Conservation (phyloP, 2,329 filamentous ascomycete species). For the Cryphonectria carpinicola region DNA sequence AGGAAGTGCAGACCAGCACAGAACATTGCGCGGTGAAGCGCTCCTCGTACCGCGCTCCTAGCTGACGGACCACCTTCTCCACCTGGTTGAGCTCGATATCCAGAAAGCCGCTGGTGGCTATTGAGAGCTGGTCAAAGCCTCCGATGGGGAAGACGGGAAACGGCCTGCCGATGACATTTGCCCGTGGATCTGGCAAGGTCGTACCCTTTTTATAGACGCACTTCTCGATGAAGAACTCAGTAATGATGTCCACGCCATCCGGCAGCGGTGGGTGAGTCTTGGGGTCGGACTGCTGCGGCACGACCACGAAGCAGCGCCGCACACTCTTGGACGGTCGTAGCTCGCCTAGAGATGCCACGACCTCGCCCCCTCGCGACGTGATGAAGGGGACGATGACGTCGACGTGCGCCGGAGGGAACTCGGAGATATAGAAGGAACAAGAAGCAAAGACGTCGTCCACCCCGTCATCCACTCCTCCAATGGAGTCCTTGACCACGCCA, state of each 20-base stretch:
- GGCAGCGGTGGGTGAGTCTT: constrained; percentile 47
- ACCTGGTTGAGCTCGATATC: constrained; percentile 86
- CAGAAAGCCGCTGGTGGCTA: constrained; percentile 82
- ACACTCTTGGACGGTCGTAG: constrained; percentile 39
- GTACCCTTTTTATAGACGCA: constrained; percentile 79
- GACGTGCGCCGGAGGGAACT: constrained; percentile 59
- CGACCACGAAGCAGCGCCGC: constrained; percentile 53
- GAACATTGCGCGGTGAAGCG: constrained; percentile 72
- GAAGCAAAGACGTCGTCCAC: constrained; percentile 54
- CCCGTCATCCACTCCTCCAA: constrained; percentile 34
- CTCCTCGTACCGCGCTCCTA: constrained; percentile 83
- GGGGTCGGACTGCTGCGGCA: constrained; percentile 56
- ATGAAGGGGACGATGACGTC: constrained; percentile 53
- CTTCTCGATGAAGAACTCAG: constrained; percentile 91
- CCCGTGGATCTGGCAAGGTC: constrained; percentile 61
- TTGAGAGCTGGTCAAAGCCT: constrained; percentile 69
- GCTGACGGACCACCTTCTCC: constrained; percentile 72
- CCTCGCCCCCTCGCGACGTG: constrained; percentile 50
- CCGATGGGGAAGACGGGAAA: constrained; percentile 71
- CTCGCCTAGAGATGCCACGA: constrained; percentile 49
- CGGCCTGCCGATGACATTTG: constrained; percentile 76
- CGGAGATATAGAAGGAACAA: constrained; percentile 63
- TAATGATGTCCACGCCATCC: constrained; percentile 61
- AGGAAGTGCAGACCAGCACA: constrained; percentile 73
- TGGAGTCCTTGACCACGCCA: constrained; percentile 25